These are phyloP conservation scores for Westerdykella aurantiaca DNA, from an alignment of 2,329 filamentous ascomycete genomes.

Conservation along the genomic window DNA sequence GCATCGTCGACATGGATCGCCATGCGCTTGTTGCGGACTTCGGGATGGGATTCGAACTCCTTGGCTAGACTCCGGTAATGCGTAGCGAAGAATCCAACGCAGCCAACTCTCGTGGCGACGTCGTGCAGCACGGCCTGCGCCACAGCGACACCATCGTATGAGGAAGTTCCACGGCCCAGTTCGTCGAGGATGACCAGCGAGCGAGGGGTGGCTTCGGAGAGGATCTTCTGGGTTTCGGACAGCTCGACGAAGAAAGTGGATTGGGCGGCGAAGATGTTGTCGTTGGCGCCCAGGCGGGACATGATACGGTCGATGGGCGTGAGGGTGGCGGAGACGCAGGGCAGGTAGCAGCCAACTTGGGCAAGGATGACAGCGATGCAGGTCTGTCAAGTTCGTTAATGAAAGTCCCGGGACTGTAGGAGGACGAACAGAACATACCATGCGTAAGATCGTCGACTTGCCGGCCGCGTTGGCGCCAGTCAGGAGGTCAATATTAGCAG, in stretches of 20 bases:
- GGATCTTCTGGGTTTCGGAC: constrained; percentile 95
- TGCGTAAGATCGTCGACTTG: constrained; percentile 91
- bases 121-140: constrained; percentile 97
- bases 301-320: constrained; percentile 97
- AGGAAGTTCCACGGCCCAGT: constrained; percentile 87
- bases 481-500: constrained; percentile 79
- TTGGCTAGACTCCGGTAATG: constrained; percentile 93
- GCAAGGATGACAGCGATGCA: constrained; percentile 97
- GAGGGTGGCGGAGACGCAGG: constrained; percentile 71
- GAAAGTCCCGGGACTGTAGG: neutral
- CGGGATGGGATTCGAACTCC: constrained; percentile 84
- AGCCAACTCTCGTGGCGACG: constrained; percentile 85
- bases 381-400: constrained; percentile 50
- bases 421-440: constrained; percentile 55
- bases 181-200: constrained; percentile 97
- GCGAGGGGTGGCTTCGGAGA: constrained; percentile 86
- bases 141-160: constrained; percentile 93
- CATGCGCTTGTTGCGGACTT: constrained; percentile 84
- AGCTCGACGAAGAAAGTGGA: constrained; percentile 98
- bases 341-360: constrained; percentile 89
- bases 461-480: constrained; percentile 96
- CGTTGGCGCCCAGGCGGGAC: constrained; percentile 93
- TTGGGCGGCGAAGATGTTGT: constrained; percentile 98
- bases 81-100: constrained; percentile 93
- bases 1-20: constrained; percentile 86